Conservation (phyloP, 768 basidiomycete genomes). For the Tricholoma matsutake region DNA sequence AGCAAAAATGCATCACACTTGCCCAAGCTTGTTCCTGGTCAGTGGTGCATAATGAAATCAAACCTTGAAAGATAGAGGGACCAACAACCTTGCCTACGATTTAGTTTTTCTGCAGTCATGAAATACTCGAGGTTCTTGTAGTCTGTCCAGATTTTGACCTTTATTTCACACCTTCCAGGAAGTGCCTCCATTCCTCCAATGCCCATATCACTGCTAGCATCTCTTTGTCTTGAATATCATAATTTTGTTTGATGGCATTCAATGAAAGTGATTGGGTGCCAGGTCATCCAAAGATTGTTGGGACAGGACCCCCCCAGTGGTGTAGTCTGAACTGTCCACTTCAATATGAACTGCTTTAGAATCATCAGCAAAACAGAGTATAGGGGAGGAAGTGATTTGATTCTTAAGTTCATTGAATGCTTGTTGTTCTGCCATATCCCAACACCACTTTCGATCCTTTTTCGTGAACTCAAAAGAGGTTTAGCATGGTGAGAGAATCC, state of each 20-base stretch:
- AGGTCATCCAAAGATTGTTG: conserved; percentile 14
- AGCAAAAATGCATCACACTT: conserved; percentile 25
- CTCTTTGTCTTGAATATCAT: conserved; percentile 41
- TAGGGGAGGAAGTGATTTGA: background rate
- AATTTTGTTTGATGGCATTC: conserved; percentile 33
- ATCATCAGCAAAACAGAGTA: background rate
- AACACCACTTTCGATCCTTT: conserved; percentile 1
- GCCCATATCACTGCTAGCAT: conserved; percentile 38
- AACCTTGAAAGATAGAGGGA: conserved; percentile 30
- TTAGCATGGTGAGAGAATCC: conserved; percentile 24
- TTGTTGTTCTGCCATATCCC: background rate
- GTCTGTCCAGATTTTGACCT: conserved; percentile 31
- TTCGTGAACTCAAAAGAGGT: conserved; percentile 11
- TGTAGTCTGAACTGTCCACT: background rate
- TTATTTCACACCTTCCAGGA: conserved; percentile 18
- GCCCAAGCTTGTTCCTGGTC: conserved; percentile 23
- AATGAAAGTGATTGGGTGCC: conserved; percentile 34
- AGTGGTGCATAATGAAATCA: conserved; percentile 30
- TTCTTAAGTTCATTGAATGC: too few species aligned
- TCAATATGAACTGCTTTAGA: background rate
- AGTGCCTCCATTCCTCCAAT: conserved; percentile 20
- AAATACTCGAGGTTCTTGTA: conserved; percentile 45
- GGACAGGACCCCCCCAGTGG: conserved; percentile 5
- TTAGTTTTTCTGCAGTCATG: conserved; percentile 34
- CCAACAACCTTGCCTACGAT: conserved; percentile 42